Conservation (phyloP, 1,284 basidiomycete genomes). For the Phlebopus sp. region DNA sequence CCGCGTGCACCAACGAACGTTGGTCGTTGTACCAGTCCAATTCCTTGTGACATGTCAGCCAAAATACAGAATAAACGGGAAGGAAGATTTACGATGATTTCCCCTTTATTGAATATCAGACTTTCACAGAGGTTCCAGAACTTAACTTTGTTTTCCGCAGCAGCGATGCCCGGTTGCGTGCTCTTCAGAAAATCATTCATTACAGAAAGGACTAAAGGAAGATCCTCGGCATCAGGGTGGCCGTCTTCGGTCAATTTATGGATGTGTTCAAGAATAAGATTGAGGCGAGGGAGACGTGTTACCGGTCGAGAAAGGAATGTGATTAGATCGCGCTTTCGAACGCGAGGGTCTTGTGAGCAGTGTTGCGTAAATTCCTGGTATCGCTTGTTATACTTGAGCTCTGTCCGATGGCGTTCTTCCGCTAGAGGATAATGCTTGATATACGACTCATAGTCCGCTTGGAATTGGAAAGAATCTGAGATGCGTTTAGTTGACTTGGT, state of each 20-base stretch:
- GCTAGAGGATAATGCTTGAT: conserved; percentile 84
- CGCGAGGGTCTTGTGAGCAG: conserved; percentile 60
- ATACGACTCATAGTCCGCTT: conserved; percentile 67
- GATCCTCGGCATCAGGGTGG: conserved; percentile 65
- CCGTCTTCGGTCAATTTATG: conserved; percentile 60
- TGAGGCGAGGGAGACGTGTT: conserved; percentile 75
- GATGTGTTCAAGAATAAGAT: conserved; percentile 68
- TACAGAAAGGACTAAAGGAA: conserved; percentile 63
- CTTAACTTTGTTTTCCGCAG: conserved; percentile 80
- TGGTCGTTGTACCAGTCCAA: conserved; percentile 75
- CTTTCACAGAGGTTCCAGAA: conserved; percentile 77
- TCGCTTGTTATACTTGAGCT: conserved; percentile 59
- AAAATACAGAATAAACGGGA: conserved; percentile 1
- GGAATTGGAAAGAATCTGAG: conserved; percentile 46
- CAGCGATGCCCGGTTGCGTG: conserved; percentile 80
- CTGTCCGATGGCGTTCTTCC: conserved; percentile 72
- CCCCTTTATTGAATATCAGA: conserved; percentile 68
- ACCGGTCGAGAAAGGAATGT: conserved; percentile 81
- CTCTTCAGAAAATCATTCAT: conserved; percentile 69
- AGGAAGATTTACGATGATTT: conserved; percentile 62
- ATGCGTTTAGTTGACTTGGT: conserved; percentile 17
- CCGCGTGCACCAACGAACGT: conserved; percentile 65
- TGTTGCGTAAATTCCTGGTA: conserved; percentile 68
- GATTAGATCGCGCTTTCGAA: conserved; percentile 74
- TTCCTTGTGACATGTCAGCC: conserved; percentile 48